Evolutionary conservation across 1,284 basidiomycete species (phyloP).

Genomic region (Ceratobasidium sp.): DNA sequence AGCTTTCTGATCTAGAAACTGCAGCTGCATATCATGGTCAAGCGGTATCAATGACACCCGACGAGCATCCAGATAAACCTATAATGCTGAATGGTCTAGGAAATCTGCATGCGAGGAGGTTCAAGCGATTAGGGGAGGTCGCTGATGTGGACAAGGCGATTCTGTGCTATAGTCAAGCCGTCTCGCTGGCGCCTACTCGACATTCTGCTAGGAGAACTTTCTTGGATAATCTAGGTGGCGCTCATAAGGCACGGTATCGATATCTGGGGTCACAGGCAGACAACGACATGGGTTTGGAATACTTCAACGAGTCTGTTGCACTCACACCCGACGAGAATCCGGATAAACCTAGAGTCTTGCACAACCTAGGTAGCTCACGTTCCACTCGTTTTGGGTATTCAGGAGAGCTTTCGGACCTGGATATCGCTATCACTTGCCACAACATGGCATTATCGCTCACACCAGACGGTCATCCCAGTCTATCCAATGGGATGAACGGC

Average conservation of each 20-base stretch:
- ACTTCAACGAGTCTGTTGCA: neutral
- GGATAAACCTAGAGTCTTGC: neutral
- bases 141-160: neutral
- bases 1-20: neutral
- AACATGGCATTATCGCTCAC: neutral
- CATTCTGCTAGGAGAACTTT: neutral
- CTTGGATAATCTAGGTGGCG: neutral
- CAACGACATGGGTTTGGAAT: neutral
- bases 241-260: neutral
- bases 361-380: neutral
- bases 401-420: neutral
- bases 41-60: neutral
- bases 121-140: neutral
- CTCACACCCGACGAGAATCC: neutral
- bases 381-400: neutral
- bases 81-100: neutral
- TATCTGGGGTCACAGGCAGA: neutral
- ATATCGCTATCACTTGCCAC: neutral
- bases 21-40: neutral
- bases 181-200: neutral
- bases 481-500: neutral
- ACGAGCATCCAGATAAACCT: neutral
- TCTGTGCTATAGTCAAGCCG: neutral
- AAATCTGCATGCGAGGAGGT: neutral
- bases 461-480: neutral